A percentile compares a stretch with the other conserved stretches of the same genome.
Conservation (phyloP, 768 basidiomycete species). For the Udeniomyces megalosporus region DNA sequence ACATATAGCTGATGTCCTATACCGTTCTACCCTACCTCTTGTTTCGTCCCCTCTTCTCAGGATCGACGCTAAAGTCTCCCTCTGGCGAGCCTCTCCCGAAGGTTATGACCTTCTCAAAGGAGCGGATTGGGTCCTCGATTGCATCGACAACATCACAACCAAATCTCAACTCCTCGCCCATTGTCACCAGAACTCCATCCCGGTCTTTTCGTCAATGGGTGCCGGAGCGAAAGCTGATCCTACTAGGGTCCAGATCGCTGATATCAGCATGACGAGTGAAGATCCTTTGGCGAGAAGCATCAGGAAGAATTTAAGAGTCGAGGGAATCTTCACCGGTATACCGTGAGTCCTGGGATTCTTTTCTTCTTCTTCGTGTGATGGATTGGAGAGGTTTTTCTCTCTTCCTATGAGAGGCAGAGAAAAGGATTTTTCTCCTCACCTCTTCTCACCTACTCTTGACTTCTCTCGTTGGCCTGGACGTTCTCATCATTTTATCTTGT, state of each 20-base stretch:
- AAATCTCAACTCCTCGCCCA: constrained; percentile 83
- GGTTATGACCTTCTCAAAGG: constrained; percentile 58
- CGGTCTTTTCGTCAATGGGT: constrained; percentile 94
- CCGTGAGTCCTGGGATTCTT: constrained; percentile 28
- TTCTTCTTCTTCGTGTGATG: neutral
- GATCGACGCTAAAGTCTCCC: constrained; percentile 63
- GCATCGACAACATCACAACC: constrained; percentile 92
- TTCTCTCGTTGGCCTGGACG: too few species aligned
- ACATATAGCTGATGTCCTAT: neutral
- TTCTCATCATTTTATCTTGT: too few species aligned
- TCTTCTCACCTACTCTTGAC: constrained; percentile 54
- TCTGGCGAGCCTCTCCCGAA: constrained; percentile 63
- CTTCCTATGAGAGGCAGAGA: neutral
- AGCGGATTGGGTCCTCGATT: constrained; percentile 94
- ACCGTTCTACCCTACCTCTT: neutral
- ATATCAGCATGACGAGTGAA: constrained; percentile 80
- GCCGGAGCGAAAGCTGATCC: constrained; percentile 89
- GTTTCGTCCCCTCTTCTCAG: constrained; percentile 5
- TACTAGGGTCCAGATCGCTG: constrained; percentile 77
- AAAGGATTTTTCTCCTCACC: constrained; percentile 21
- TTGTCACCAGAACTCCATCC: constrained; percentile 63
- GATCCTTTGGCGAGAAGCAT: constrained; percentile 90
- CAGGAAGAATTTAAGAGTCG: constrained; percentile 40
- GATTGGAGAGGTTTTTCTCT: neutral
- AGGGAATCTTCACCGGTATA: constrained; percentile 31